Conservation (phyloP, 805 yeast species). For the Candida silvicultrix region DNA sequence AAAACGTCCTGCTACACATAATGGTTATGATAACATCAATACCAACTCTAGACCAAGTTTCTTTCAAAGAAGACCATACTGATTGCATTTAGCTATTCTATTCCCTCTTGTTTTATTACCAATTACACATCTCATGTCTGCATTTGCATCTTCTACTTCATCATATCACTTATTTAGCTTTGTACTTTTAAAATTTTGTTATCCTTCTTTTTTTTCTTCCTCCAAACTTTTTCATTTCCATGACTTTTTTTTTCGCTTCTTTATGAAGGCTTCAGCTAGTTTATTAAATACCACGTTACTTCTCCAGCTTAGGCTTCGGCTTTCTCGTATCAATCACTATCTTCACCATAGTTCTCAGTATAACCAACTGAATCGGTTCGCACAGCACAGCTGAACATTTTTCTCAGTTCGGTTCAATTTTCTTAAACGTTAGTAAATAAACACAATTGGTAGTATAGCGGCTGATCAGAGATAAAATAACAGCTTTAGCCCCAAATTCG, state of each 20-base stretch:
- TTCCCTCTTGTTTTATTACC: too few species aligned
- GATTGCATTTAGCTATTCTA: not conserved
- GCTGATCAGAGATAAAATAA: not conserved
- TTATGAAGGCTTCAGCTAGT: not conserved
- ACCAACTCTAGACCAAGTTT: not conserved
- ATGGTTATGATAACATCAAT: conserved; percentile 1
- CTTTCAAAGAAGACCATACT: not conserved
- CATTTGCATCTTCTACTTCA: not conserved
- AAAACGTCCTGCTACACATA: conserved; percentile 1
- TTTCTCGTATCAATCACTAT: not conserved
- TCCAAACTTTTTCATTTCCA: not conserved
- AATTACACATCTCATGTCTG: not conserved
- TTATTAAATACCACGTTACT: not conserved
- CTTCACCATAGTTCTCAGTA: not conserved
- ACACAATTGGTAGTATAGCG: too few species aligned
- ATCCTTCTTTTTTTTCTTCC: not conserved
- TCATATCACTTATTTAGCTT: not conserved
- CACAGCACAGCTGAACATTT: not conserved
- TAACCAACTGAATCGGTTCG: not conserved
- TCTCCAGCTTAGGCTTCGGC: not conserved
- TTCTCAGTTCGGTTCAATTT: not conserved
- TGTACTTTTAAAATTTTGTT: not conserved
- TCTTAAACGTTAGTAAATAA: too few species aligned
- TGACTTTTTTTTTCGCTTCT: not conserved
- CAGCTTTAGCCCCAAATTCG: too few species aligned